These are phyloP conservation scores for Monosiga brevicollis DNA, from an alignment of 78 protist species.

Conservation along the genomic window DNA sequence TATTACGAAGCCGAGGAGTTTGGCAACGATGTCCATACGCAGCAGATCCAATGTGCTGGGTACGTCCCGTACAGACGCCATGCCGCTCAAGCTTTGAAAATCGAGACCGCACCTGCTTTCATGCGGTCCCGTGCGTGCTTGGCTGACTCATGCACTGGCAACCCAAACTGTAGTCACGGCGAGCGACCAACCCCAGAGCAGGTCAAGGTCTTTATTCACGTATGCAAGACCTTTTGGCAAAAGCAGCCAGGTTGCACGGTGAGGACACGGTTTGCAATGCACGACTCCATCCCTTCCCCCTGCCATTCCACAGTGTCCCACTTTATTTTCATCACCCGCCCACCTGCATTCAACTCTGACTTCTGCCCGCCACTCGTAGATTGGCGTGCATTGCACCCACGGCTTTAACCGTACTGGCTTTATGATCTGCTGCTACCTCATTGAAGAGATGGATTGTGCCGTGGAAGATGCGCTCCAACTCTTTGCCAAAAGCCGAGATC, in stretches of 20 bases:
- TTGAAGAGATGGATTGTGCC: neutral
- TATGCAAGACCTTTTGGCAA: neutral
- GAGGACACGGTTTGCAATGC: neutral
- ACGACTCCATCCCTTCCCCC: neutral
- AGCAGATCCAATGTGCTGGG: constrained; percentile 13
- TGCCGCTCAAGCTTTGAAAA: neutral
- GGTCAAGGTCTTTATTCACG: neutral
- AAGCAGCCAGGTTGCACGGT: neutral
- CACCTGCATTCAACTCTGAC: neutral
- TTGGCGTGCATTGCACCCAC: constrained; percentile 36
- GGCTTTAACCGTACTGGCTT: constrained; percentile 41
- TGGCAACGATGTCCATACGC: neutral
- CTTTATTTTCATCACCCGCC: neutral
- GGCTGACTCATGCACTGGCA: neutral
- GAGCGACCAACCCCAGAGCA: constrained; percentile 2
- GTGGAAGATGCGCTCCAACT: neutral
- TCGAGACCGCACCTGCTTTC: neutral
- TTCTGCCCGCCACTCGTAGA: neutral
- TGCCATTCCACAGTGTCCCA: neutral
- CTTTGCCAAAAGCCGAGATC: constrained; percentile 1
- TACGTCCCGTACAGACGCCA: neutral
- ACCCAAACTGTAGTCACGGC: neutral
- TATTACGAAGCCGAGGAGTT: constrained; percentile 1
- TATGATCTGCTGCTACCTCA: neutral
- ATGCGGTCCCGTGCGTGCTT: neutral